These are phyloP conservation scores for Quercus tomentella DNA, from an alignment of 331 rosid species.

Conservation along the genomic window DNA sequence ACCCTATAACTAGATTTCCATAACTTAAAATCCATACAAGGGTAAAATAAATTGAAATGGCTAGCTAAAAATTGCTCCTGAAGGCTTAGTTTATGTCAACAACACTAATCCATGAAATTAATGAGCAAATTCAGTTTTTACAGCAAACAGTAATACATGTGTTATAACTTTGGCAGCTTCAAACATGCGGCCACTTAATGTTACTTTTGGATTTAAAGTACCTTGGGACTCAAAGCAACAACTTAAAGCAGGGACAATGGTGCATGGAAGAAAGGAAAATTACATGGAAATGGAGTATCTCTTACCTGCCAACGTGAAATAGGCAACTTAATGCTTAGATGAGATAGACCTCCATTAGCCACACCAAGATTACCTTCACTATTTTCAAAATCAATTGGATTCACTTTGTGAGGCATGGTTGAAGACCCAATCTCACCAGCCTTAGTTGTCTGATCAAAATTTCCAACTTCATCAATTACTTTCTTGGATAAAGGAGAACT, in stretches of 20 bases:
- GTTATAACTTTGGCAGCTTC: neutral
- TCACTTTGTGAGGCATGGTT: slow-evolving; percentile 97
- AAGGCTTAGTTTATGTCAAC: neutral
- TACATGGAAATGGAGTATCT: slow-evolving; percentile 11
- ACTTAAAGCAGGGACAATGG: neutral
- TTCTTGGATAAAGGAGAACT: neutral
- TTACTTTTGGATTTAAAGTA: slow-evolving; percentile 1
- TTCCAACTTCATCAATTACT: slow-evolving; percentile 10
- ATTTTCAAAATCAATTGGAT: slow-evolving; percentile 95
- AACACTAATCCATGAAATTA: neutral
- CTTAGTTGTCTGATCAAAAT: slow-evolving; percentile 54
- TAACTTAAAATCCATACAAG: neutral
- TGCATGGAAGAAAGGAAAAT: neutral
- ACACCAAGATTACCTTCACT: slow-evolving; percentile 93
- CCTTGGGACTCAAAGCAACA: neutral
- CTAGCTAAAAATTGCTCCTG: neutral
- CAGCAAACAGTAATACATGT: neutral
- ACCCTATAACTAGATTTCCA: slow-evolving; percentile 10
- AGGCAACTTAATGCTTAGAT: slow-evolving; percentile 78
- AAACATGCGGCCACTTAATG: neutral
- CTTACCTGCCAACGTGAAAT: slow-evolving; percentile 85
- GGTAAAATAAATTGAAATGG: slow-evolving; percentile 1
- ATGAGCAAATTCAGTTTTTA: neutral
- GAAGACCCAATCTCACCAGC: slow-evolving; percentile 87
- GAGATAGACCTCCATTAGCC: slow-evolving; percentile 70